Evolutionary conservation across 495 filamentous ascomycete genomes (phyloP).

Genomic region (Podospora pseudocomata): DNA sequence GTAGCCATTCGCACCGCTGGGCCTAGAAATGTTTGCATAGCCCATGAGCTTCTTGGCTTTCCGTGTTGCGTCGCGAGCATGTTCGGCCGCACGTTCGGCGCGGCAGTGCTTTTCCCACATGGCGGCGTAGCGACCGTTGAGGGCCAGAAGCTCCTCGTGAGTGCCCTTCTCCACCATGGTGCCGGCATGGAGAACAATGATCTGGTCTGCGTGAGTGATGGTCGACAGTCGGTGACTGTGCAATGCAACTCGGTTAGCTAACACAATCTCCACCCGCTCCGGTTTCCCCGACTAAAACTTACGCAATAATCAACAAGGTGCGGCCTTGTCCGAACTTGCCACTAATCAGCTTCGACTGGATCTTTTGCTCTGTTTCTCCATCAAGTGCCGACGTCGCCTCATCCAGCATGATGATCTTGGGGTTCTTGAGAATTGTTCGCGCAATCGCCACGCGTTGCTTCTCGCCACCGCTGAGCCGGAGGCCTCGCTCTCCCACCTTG

Average conservation of each 20-base stretch:
- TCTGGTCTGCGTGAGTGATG: slow-evolving; percentile 91
- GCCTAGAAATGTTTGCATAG: slow-evolving; percentile 39
- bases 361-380: slow-evolving; percentile 93
- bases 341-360: slow-evolving; percentile 79
- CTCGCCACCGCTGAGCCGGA: slow-evolving; percentile 90
- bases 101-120: slow-evolving; percentile 98
- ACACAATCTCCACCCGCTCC: not conserved
- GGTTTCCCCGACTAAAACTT: slow-evolving; percentile 27
- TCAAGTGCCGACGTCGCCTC: slow-evolving; percentile 96
- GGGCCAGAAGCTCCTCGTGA: slow-evolving; percentile 74
- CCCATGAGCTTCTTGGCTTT: slow-evolving; percentile 52
- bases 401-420: slow-evolving; percentile 91
- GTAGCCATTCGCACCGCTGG: slow-evolving; percentile 30
- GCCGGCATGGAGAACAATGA: slow-evolving; percentile 85
- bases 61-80: slow-evolving; percentile 58
- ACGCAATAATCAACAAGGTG: slow-evolving; percentile 68
- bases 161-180: slow-evolving; percentile 80
- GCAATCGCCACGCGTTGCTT: slow-evolving; percentile 97
- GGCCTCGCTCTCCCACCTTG: slow-evolving; percentile 90
- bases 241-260: slow-evolving; percentile 7
- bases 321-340: slow-evolving; percentile 74
- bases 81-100: slow-evolving; percentile 76
- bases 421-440: slow-evolving; percentile 92
- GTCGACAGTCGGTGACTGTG: slow-evolving; percentile 81
- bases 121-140: slow-evolving; percentile 74